A percentile compares a stretch with the other conserved stretches of the same genome.
Evolutionary conservation across 495 filamentous ascomycete genomes (phyloP).

Genomic region (Penicillium manginii): DNA sequence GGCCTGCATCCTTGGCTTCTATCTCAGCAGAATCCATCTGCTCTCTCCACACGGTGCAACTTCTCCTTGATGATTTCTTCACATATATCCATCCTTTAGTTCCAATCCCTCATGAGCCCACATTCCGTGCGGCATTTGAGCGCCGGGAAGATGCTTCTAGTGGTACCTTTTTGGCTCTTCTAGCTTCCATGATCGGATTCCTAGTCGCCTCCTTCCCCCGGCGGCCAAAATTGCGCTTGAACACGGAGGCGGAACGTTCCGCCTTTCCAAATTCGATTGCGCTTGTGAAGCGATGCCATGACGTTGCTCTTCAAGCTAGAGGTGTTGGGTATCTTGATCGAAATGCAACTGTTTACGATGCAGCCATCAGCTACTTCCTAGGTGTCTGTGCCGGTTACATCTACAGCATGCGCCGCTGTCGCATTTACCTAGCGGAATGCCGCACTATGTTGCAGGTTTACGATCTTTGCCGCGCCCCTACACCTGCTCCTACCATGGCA

Average conservation of each 20-base stretch:
- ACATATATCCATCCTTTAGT: slow-evolving; percentile 87
- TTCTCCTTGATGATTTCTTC: slow-evolving; percentile 85
- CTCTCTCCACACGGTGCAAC: slow-evolving; percentile 63
- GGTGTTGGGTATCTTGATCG: slow-evolving; percentile 69
- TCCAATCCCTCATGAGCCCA: slow-evolving; percentile 83
- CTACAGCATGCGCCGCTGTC: slow-evolving; percentile 65
- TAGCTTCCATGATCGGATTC: slow-evolving; percentile 79
- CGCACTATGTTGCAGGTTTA: slow-evolving; percentile 71
- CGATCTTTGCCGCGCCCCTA: slow-evolving; percentile 58
- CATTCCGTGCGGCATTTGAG: slow-evolving; percentile 74
- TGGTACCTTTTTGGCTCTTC: slow-evolving; percentile 70
- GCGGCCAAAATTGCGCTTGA: slow-evolving; percentile 71
- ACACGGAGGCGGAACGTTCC: slow-evolving; percentile 53
- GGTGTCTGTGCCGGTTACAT: slow-evolving; percentile 71
- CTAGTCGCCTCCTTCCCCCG: slow-evolving; percentile 82
- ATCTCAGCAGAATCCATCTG: slow-evolving; percentile 75
- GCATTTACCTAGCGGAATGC: slow-evolving; percentile 74
- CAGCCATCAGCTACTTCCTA: slow-evolving; percentile 83
- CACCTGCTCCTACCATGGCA: slow-evolving; percentile 16
- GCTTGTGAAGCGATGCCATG: slow-evolving; percentile 74
- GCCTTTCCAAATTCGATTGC: slow-evolving; percentile 66
- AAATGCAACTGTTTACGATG: slow-evolving; percentile 75
- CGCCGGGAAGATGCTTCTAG: slow-evolving; percentile 71
- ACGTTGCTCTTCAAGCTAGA: slow-evolving; percentile 71
- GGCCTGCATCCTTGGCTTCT: slow-evolving; percentile 2